Evolutionary conservation across 2,329 filamentous ascomycete genomes (phyloP).

Genomic region (Colletotrichum tamarilloi): DNA sequence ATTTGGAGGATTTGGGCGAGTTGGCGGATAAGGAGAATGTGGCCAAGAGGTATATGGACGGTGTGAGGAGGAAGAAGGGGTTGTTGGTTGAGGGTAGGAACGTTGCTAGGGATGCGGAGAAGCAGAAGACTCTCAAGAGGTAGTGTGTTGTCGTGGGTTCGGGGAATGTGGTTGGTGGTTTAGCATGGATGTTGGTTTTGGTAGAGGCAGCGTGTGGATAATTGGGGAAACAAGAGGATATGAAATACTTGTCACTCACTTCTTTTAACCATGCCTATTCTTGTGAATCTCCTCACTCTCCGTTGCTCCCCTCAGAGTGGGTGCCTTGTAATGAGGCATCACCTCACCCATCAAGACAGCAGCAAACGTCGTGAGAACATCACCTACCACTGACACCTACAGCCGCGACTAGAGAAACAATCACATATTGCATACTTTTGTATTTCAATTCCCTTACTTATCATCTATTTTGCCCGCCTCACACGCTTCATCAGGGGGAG

Average conservation of each 20-base stretch:
- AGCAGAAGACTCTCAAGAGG: slow-evolving; percentile 80
- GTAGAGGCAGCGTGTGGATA: not conserved
- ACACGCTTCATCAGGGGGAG: no score
- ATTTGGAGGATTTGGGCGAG: slow-evolving; percentile 95
- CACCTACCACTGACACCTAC: not conserved
- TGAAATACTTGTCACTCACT: no score
- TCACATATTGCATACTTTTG: not conserved
- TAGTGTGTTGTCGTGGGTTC: slow-evolving; percentile 43
- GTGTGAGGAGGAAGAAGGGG: slow-evolving; percentile 87
- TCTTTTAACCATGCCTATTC: no score
- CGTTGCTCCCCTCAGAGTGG: no score
- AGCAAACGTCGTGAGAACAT: not conserved
- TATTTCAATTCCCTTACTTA: slow-evolving; percentile 8
- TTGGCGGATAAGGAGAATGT: slow-evolving; percentile 95
- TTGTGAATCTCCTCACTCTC: no score
- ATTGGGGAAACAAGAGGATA: no score
- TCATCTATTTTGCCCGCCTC: not conserved
- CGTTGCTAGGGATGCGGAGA: slow-evolving; percentile 89
- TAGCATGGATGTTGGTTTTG: not conserved
- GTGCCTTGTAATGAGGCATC: not conserved
- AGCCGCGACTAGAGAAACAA: not conserved
- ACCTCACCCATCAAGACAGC: not conserved
- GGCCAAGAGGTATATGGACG: slow-evolving; percentile 95
- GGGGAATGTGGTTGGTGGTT: no score
- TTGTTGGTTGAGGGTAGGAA: slow-evolving; percentile 83